Percentiles rank a stretch among this genome's conserved stretches.
Conservation (phyloP, 2,329 filamentous ascomycete genomes). For the Diaporthe nobilis region DNA sequence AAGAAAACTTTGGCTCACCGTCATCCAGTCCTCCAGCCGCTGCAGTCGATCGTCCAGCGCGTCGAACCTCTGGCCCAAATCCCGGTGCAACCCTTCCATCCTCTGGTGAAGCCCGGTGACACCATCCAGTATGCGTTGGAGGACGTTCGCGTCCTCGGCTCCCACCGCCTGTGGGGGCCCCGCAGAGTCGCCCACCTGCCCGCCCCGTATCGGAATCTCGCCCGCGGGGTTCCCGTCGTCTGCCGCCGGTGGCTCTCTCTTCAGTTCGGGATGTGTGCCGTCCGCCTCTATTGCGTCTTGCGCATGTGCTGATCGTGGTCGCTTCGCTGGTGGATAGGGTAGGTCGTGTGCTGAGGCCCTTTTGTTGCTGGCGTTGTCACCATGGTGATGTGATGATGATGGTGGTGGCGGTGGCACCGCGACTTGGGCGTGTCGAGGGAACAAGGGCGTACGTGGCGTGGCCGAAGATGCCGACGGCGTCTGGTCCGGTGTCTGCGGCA, state of each 20-base stretch:
- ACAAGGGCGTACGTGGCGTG: slow-evolving; percentile 39
- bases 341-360: slow-evolving; percentile 36
- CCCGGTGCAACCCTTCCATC: slow-evolving; percentile 38
- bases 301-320: slow-evolving; percentile 26
- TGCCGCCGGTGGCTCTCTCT: slow-evolving; percentile 21
- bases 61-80: slow-evolving; percentile 35
- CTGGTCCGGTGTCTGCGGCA: slow-evolving; percentile 37
- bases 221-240: slow-evolving; percentile 16
- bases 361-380: slow-evolving; percentile 27
- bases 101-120: slow-evolving; percentile 35
- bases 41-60: slow-evolving; percentile 40
- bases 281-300: neutral
- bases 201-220: slow-evolving; percentile 31
- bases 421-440: slow-evolving; percentile 1
- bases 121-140: slow-evolving; percentile 36
- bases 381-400: slow-evolving; percentile 7
- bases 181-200: slow-evolving; percentile 23
- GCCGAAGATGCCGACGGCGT: slow-evolving; percentile 33
- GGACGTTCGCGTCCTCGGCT: slow-evolving; percentile 26
- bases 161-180: neutral
- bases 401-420: slow-evolving; percentile 4
- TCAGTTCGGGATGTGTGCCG: neutral
- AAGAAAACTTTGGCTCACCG: slow-evolving; percentile 13
- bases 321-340: slow-evolving; percentile 31
- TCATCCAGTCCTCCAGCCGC: slow-evolving; percentile 38